These are phyloP conservation scores for Epicoccum nigrum DNA, from an alignment of 2,329 filamentous ascomycete species.

Conservation along the genomic window DNA sequence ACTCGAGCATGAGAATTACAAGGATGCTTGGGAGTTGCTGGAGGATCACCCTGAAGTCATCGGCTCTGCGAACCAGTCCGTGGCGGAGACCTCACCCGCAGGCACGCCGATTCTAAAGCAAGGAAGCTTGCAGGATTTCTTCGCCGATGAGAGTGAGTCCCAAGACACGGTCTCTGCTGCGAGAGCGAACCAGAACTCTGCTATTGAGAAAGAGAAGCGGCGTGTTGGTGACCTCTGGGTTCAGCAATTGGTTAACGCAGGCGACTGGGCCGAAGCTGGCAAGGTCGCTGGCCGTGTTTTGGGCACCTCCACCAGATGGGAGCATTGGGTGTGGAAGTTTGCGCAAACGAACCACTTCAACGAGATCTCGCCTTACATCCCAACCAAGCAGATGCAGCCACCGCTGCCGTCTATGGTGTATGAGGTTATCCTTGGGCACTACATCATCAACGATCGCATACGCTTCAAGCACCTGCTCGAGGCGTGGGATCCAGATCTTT, in stretches of 20 bases:
- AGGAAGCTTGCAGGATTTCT: slow-evolving; percentile 67
- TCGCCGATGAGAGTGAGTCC: slow-evolving; percentile 69
- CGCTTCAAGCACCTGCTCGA: slow-evolving; percentile 81
- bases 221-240: slow-evolving; percentile 94
- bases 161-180: slow-evolving; percentile 68
- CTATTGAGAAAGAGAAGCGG: slow-evolving; percentile 83
- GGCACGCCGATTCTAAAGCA: slow-evolving; percentile 53
- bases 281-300: slow-evolving; percentile 83
- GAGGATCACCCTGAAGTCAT: slow-evolving; percentile 82
- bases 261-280: slow-evolving; percentile 79
- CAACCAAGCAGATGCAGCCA: slow-evolving; percentile 75
- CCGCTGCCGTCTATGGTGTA: slow-evolving; percentile 83
- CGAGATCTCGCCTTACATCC: slow-evolving; percentile 85
- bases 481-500: slow-evolving; percentile 82
- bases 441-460: slow-evolving; percentile 77
- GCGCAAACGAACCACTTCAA: slow-evolving; percentile 85
- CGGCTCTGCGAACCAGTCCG: slow-evolving; percentile 48
- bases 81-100: slow-evolving; percentile 47
- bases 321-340: slow-evolving; percentile 95
- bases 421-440: slow-evolving; percentile 87
- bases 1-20: slow-evolving; percentile 78
- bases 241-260: slow-evolving; percentile 76
- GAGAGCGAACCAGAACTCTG: slow-evolving; percentile 62
- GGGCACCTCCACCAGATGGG: slow-evolving; percentile 80
- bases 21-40: slow-evolving; percentile 86